Evolutionary conservation across 2,329 filamentous ascomycete genomes (phyloP), one percentile per base, ranked within the genome.

Genomic region (Xylaria arbuscula): DNA sequence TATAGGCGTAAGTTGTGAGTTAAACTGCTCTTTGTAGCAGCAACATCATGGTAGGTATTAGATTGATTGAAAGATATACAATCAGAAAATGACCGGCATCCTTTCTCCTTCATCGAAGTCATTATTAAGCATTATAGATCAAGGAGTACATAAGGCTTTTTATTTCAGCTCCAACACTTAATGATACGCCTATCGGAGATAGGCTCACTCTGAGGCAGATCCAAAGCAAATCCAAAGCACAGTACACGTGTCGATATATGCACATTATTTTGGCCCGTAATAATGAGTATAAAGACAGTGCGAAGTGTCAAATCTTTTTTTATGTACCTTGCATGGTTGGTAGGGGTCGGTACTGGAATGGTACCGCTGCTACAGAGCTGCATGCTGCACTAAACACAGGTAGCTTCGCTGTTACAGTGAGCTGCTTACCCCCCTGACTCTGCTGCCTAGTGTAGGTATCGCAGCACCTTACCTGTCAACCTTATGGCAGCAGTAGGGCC

Each of bases 121-220:
- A 28, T 28, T 28, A 3, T 28, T 5, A 28, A 28, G 28, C 2
- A 5, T 28, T 28, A 5, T 28, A 28, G 28, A 28, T 28, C 5
- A 28, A 2, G 10, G 19, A n/a, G 19, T 47, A 8, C 5, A 47
- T 4, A 10, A n/a, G 5, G n/a, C 2, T 47, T 47, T 47, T n/a
- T 47, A 3, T 19, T 47, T 19, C 17, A 10, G 19, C 6, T 47
- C 17, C n/a, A 11, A 47, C 19, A 28, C 28, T 28, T 28, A 28
- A 28, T 5, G 28, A 28, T 28, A 19, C 11, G 17, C 19, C 19
- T 48, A 19, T 13, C 5, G 28, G 5, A 28, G 47, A 9, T 32
- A 36, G 51, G 51, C 51, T 34, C n/a, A 54, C 17, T 34, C 24
- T 32, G n/a, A 53, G 50, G 58, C 36, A 61, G 32, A 50, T 13